A percentile compares a stretch with the other conserved stretches of the same genome.
Conservation (phyloP, 257 asterid species). For the Nicotiana noctiflora region DNA sequence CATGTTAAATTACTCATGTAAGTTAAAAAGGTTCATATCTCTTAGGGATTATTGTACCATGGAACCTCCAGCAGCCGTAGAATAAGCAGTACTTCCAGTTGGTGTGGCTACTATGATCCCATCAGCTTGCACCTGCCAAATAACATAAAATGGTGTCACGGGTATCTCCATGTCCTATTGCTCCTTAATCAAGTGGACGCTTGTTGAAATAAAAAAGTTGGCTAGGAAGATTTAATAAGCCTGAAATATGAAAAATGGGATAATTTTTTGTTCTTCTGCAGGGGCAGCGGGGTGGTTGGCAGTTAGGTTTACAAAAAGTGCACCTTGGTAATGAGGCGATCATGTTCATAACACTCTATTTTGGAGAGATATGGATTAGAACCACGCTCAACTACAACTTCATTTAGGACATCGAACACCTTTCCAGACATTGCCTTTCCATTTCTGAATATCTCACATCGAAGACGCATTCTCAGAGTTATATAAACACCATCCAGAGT, state of each 20-base stretch:
- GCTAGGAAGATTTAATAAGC: not conserved
- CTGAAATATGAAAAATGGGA: not conserved
- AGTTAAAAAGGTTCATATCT: not conserved
- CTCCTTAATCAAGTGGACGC: not conserved
- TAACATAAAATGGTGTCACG: not conserved
- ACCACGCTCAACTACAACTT: conserved; percentile 95
- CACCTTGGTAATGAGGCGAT: conserved; percentile 97
- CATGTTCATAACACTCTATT: conserved; percentile 94
- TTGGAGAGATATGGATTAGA: conserved; percentile 98
- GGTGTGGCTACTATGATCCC: conserved; percentile 99
- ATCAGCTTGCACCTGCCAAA: conserved; percentile 90
- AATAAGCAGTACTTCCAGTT: conserved; percentile 98
- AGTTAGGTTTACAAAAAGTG: conserved; percentile 1
- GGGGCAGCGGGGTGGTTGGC: not conserved
- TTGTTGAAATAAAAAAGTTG: not conserved
- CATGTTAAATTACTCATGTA: not conserved
- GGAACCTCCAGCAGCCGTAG: conserved; percentile 99
- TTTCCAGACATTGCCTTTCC: conserved; percentile 93
- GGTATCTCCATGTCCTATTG: not conserved
- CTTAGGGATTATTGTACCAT: conserved; percentile 43
- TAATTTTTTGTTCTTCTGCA: not conserved
- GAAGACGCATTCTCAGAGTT: conserved; percentile 96
- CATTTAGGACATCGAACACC: conserved; percentile 88
- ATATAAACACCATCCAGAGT: conserved; percentile 82
- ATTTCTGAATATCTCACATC: conserved; percentile 82